phyloP scores from a whole-genome alignment of 129 eudicot species.

The Deinandra increscens region DNA sequence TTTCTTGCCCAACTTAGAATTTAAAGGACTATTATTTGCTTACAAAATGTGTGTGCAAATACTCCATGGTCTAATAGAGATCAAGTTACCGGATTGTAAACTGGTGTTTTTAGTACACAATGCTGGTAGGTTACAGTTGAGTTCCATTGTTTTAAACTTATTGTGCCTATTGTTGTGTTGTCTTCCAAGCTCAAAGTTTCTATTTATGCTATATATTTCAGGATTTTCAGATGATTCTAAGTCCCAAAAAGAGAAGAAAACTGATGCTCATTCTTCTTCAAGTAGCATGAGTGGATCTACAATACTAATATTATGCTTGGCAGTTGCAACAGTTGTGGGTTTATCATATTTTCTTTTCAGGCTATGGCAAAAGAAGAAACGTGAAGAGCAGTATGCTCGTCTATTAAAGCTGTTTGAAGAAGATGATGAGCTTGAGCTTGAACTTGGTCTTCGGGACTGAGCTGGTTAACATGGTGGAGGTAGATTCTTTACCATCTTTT shows the following conservation, averaged over 20 bases:
- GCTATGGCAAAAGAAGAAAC: too few relatives aligned
- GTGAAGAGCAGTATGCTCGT: too few relatives aligned
- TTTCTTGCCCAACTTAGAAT: not conserved
- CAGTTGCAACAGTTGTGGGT: too few relatives aligned
- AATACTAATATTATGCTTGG: too few relatives aligned
- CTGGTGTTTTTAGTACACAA: not conserved
- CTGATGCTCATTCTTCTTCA: constrained; percentile 30
- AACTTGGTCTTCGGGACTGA: constrained; percentile 93
- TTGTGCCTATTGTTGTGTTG: constrained; percentile 8
- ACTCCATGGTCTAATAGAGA: not conserved
- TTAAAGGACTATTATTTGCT: not conserved
- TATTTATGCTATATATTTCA: constrained; percentile 32
- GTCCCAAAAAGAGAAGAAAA: constrained; percentile 43
- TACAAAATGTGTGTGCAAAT: not conserved
- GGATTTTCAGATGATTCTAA: constrained; percentile 58
- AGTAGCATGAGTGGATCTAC: too few relatives aligned
- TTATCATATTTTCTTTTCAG: too few relatives aligned
- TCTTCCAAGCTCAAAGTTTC: not conserved
- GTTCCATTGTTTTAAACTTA: too few relatives aligned
- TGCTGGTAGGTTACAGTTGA: not conserved
- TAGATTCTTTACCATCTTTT: constrained; percentile 18
- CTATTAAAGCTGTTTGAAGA: too few relatives aligned
- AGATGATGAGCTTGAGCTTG: too few relatives aligned
- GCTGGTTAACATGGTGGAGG: constrained; percentile 35
- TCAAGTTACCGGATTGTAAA: not conserved